Conservation (phyloP, 1,284 basidiomycete species). For the Leccinum proliferum region DNA sequence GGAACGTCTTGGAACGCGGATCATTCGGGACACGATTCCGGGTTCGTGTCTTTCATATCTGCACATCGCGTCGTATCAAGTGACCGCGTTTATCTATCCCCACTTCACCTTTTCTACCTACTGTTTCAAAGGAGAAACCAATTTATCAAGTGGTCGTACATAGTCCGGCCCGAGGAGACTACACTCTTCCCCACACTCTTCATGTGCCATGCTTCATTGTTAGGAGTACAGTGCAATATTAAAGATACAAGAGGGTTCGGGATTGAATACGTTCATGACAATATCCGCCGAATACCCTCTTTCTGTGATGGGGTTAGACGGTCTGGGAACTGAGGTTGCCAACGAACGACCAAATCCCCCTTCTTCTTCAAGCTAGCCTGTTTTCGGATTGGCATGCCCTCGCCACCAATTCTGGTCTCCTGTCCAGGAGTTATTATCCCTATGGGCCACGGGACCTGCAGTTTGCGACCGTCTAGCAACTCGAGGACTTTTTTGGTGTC, state of each 20-base stretch:
- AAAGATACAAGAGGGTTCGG: conserved; percentile 2
- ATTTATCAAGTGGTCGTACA: background rate
- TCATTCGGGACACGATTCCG: background rate
- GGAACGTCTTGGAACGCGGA: no score
- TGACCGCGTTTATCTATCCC: background rate
- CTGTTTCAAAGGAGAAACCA: background rate
- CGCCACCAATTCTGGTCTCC: conserved; percentile 63
- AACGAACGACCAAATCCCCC: conserved; percentile 80
- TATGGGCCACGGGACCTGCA: conserved; percentile 63
- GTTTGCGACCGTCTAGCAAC: conserved; percentile 72
- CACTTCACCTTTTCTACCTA: background rate
- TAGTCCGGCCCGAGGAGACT: background rate
- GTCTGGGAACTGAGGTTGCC: conserved; percentile 84
- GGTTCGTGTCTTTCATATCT: conserved; percentile 17
- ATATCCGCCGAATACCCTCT: conserved; percentile 70
- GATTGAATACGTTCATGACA: conserved; percentile 33
- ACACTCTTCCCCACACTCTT: background rate
- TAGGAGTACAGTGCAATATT: conserved; percentile 17
- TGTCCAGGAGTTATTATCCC: conserved; percentile 65
- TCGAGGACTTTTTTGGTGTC: conserved; percentile 53
- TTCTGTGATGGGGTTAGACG: conserved; percentile 70
- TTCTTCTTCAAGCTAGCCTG: conserved; percentile 66
- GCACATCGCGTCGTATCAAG: conserved; percentile 3
- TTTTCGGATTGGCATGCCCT: conserved; percentile 92
- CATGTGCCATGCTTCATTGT: background rate